Base-by-base conservation (phyloP, 306 rosid species). In the Clitoria ternatea region DNA sequence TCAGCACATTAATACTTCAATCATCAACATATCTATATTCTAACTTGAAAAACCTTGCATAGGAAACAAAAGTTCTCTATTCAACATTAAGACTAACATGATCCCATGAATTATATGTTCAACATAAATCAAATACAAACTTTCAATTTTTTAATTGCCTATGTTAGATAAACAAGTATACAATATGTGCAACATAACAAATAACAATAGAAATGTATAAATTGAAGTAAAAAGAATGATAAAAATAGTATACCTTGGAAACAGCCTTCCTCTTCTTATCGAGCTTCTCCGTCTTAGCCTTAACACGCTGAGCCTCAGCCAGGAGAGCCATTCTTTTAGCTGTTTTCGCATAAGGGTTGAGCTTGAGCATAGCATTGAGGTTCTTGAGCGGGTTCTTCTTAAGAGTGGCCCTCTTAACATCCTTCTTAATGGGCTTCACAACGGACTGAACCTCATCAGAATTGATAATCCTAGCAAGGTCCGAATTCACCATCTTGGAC, bases 381-480 rank as follows among this genome's bases (percentile, higher is more conserved):
- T 90, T 92, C 86, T 89, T 92, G 1, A 89, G 79, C 0, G 96
- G 96, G 49, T 92, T 92, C 89, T 92, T 92, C 88, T 92, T 92
- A 61, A 90, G 19, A 0, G 92, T 81, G 0, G 88, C 87, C 66
- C 92, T 70, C 82, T 85, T 92, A 0, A 52, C 69, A 1, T 79
- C 88, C 82, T 70, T 88, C 87, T 92, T 90, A 19, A 81, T 79
- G 2, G 98, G 98, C 53, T 78, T 85, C n/a, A 92, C 98, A 13
- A 86, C 92, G 2, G 82, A 77, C 75, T 92, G 98, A 6, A 92
- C 82, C 81, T 92, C 98, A 17, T 92, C 98, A 2, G 98, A 92
- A 50, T 92, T 92, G 48, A 92, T 92, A 10, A 92, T 92, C 69
- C 98, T 90, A 0, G 91, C 66, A 42, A 92, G 75, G 43, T 90